Base-by-base conservation (phyloP, 768 basidiomycete genomes). In the Cyathus striatus region DNA sequence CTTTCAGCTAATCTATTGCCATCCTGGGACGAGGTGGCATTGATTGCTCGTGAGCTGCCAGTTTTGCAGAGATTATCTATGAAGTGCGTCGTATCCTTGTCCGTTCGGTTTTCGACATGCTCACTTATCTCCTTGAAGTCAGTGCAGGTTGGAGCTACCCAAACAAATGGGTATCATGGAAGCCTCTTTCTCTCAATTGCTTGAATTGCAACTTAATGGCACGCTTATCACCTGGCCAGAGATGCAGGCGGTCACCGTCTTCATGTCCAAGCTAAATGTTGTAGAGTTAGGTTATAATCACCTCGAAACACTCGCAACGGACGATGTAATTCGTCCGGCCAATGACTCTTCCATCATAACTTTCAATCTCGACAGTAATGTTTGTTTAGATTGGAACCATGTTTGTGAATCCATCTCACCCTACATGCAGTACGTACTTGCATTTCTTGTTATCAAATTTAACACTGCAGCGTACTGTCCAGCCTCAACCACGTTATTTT, bases 261-360 rank as follows among this genome's bases (percentile, higher is more conserved):
- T 63, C 47, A 82, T 88, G 78, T 76, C 79, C 3, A 62, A 55
- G 25, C 63, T 88, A 27, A 63, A 61, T 26, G 52, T 67, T 3
- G 64, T 89, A 12, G 86, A 92, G 63, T 58, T 86, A 50, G 90
- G 86, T 9, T 78, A 83, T 62, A 92, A 92, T 55, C 53, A 62
- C 9, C 62, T 91, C 37, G 50, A 55, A 17, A 56, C 47, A 18
- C 60, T 79, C 34, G 50, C 49, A 42, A 45, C 46, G 46, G 50
- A 58, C 51, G 41, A 38, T 43, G 45, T 42, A 47, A 48, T 50
- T 24, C 39, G 33, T 23, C 33, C 41, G 40, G 34, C 40, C 33
- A 26, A 45, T 45, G 55, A 49, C 43, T 23, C 47, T 54, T 60
- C 63, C 40, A 52, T 90, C 35, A 59, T 69, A 38, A 64, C 64